Percentiles rank a stretch among this genome's conserved stretches.
Evolutionary conservation across 2,329 filamentous ascomycete genomes (phyloP).

Genomic region (Cercospora canescens): DNA sequence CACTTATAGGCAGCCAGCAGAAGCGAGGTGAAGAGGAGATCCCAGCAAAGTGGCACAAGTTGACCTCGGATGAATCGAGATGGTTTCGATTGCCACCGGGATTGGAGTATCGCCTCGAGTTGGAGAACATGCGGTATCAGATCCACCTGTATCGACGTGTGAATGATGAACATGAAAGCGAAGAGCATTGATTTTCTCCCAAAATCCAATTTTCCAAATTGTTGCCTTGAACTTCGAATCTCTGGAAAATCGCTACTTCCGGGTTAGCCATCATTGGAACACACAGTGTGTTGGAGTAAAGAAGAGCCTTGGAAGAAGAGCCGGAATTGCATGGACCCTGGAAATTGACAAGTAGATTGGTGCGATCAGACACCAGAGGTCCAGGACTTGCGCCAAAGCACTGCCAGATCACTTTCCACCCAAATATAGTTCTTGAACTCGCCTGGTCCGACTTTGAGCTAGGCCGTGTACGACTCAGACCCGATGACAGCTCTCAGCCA

Average conservation of each 20-base stretch:
- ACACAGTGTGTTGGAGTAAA: too few species aligned
- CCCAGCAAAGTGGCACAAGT: constrained; percentile 65
- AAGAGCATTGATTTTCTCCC: neutral
- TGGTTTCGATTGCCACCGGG: constrained; percentile 74
- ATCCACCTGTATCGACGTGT: constrained; percentile 70
- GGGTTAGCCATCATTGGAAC: too few species aligned
- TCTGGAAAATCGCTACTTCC: too few species aligned
- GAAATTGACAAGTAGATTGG: neutral
- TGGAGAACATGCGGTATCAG: constrained; percentile 96
- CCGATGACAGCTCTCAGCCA: neutral
- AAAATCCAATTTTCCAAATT: neutral
- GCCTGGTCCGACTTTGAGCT: neutral
- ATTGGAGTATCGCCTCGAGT: constrained; percentile 75
- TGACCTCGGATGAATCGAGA: constrained; percentile 72
- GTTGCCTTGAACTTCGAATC: neutral
- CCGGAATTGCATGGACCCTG: neutral
- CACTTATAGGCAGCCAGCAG: constrained; percentile 53
- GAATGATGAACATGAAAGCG: neutral
- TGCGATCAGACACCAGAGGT: neutral
- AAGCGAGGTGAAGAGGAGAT: constrained; percentile 19
- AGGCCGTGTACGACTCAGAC: neutral
- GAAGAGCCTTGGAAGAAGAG: too few species aligned
- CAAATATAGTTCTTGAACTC: neutral
- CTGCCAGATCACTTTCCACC: neutral
- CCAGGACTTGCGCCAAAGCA: neutral